A percentile compares a stretch with the other conserved stretches of the same genome.
phyloP scores from a whole-genome alignment of 140 eudicot species.

The Erigeron philadelphicus region DNA sequence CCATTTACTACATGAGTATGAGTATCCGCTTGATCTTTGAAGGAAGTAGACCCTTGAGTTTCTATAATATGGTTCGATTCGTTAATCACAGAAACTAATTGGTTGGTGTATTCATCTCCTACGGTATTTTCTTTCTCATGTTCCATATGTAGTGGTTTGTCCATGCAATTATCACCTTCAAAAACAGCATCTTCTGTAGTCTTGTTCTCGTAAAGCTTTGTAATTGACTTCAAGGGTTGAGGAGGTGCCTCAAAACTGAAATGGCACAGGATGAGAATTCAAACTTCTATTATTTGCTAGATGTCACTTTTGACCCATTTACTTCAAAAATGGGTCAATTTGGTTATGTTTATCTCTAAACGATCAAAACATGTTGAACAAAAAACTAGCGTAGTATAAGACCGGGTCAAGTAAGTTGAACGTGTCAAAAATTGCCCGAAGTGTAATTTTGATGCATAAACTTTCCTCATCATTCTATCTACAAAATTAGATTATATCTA shows the following conservation, averaged over 20 bases:
- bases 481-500: not conserved
- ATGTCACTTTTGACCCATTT: not conserved
- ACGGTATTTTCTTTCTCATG: slow-evolving; percentile 25
- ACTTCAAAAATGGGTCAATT: not conserved
- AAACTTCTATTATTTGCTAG: not conserved
- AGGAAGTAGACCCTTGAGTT: slow-evolving; percentile 27
- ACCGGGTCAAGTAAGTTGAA: not conserved
- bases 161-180: slow-evolving; percentile 28
- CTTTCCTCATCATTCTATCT: not conserved
- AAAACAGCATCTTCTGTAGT: slow-evolving; percentile 17
- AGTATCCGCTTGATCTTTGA: slow-evolving; percentile 18
- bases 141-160: slow-evolving; percentile 29
- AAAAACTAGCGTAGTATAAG: too few relatives aligned
- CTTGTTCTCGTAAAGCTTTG: slow-evolving; percentile 28
- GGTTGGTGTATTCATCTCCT: slow-evolving; percentile 15
- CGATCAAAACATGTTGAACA: too few relatives aligned
- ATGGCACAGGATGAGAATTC: not conserved
- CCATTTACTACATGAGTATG: slow-evolving; percentile 14
- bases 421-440: not conserved
- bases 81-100: slow-evolving; percentile 15
- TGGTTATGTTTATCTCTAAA: too few relatives aligned
- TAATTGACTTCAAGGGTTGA: slow-evolving; percentile 28
- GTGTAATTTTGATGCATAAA: not conserved
- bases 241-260: slow-evolving; percentile 70
- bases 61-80: slow-evolving; percentile 23